Base-by-base conservation (phyloP, 441 rosid genomes). In the Hura crepitans region DNA sequence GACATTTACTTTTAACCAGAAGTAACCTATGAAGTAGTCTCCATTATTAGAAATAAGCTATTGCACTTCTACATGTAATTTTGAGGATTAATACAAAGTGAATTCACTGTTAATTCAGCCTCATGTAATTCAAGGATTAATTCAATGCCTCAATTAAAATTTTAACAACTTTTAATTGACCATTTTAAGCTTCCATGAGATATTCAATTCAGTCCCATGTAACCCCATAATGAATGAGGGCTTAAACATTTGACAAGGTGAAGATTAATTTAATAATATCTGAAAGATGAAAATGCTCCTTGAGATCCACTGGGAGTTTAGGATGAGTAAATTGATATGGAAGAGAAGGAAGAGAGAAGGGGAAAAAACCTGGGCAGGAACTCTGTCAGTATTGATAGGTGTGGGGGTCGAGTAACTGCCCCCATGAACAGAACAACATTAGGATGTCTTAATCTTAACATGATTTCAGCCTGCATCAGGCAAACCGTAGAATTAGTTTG, bases 391-490 rank as follows among this genome's bases (percentile, higher is more conserved):
- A 96, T 92, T 17, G 99, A 92, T 82, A 95, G 84, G 82, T 95
- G 87, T 43, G 98, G 99, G 6, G 91, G 79, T 35, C 89, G 92
- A 63, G 97, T 89, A 74, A 95, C 98, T 33, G 99, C 99, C 82
- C 98, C 99, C 99, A 92, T 92, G 86, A 95, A 95, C 76, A 92
- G 97, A 76, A 95, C 99, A 66, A 95, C 93, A 53, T 95, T 95
- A 50, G 99, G 99, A 80, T 95, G 99, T 75, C 99, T 85, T 80
- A 92, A 77, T 75, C 99, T 82, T 79, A 87, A 78, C 99, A 95
- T 95, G 81, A 95, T 88, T 82, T 91, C 97, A 84, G 85, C 90
- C 99, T 92, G 85, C 79, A 70, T 25, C 68, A 73, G 74, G 28
- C 62, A 72, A 56, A 65, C 17, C 46, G 49, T 71, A 78, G 68